phyloP scores from a whole-genome alignment of 192 early-diverging fungal genomes.

The Coemansia sp. region DNA sequence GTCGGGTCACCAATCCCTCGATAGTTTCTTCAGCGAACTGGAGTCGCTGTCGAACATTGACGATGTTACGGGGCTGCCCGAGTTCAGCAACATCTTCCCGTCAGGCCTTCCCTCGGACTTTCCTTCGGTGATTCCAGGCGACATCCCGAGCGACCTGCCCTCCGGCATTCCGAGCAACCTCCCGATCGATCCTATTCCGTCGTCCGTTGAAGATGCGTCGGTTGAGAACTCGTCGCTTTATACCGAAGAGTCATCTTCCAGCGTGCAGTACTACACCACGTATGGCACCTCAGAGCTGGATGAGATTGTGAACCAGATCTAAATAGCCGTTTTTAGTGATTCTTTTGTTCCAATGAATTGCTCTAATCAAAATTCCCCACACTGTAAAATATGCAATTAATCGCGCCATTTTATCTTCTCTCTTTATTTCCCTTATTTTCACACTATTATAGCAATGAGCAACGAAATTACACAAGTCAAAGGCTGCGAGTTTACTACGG shows the following conservation, averaged over 20 bases:
- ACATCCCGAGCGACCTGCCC: not conserved
- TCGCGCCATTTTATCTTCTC: not conserved
- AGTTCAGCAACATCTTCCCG: not conserved
- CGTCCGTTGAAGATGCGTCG: not conserved
- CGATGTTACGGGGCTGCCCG: no score
- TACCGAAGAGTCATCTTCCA: not conserved
- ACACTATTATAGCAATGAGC: conserved; percentile 5
- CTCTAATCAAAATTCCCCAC: not conserved
- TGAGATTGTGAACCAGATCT: not conserved
- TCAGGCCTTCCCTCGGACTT: not conserved
- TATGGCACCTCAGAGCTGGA: not conserved
- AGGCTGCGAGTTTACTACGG: conserved; percentile 39
- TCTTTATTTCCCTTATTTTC: not conserved
- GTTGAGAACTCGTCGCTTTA: not conserved
- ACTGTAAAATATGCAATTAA: not conserved
- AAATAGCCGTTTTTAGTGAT: not conserved
- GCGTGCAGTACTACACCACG: not conserved
- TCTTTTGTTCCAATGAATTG: not conserved
- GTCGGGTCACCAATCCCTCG: not conserved
- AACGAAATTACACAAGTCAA: conserved; percentile 39
- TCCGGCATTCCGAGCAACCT: not conserved
- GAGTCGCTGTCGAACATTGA: conserved; percentile 3
- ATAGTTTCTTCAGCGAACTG: conserved; percentile 3
- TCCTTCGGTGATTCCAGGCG: not conserved
- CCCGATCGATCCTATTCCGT: not conserved